phyloP scores from a whole-genome alignment of 805 yeast genomes.

The Teunomyces kruisii region DNA sequence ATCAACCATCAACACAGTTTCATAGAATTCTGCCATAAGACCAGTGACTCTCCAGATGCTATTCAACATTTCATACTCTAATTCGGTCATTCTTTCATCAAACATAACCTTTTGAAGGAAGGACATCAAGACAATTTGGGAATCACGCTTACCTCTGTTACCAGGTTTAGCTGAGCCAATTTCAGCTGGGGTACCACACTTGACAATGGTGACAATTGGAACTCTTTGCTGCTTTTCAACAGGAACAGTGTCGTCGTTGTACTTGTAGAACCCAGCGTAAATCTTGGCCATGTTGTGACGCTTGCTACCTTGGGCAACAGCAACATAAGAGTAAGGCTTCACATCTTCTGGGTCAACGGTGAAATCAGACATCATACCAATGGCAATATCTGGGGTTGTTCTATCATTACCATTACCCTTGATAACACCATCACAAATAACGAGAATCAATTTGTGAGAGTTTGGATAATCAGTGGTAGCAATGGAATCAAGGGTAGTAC shows the following conservation, averaged over 20 bases:
- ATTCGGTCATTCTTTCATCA: constrained; percentile 91
- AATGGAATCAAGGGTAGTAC: constrained; percentile 87
- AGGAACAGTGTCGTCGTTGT: constrained; percentile 73
- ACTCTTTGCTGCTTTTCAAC: constrained; percentile 80
- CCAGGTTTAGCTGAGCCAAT: constrained; percentile 70
- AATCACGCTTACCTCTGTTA: constrained; percentile 94
- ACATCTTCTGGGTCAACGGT: constrained; percentile 72
- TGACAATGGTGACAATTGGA: constrained; percentile 75
- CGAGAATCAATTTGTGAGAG: constrained; percentile 82
- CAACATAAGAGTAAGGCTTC: constrained; percentile 82
- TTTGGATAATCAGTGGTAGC: constrained; percentile 96
- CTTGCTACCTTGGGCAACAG: constrained; percentile 91
- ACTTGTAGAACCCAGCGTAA: constrained; percentile 90
- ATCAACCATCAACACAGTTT: constrained; percentile 85
- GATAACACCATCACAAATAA: constrained; percentile 90
- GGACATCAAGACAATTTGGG: constrained; percentile 88
- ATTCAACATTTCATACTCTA: constrained; percentile 75
- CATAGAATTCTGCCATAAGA: constrained; percentile 78
- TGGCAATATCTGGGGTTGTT: constrained; percentile 86
- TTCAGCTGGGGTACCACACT: constrained; percentile 86
- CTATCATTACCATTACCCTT: constrained; percentile 90
- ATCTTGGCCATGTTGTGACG: constrained; percentile 98
- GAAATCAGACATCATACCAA: constrained; percentile 79
- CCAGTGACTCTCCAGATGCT: constrained; percentile 84
- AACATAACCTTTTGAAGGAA: constrained; percentile 84